Base-by-base conservation (phyloP, 495 filamentous ascomycete genomes). In the Hypoxylon cercidicola region DNA sequence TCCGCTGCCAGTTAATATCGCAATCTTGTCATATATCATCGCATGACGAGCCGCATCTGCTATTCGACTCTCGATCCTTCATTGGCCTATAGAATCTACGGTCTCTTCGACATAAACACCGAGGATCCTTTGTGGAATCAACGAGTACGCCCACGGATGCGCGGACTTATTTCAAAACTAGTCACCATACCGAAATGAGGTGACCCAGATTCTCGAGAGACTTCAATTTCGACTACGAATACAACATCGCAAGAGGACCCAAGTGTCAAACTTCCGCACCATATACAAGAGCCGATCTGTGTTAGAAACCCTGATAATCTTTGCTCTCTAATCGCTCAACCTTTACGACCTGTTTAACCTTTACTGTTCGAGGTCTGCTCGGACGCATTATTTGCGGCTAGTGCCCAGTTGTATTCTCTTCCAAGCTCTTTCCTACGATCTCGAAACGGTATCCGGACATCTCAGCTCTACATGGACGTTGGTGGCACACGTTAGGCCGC, bases 401-500 rank as follows among this genome's bases (percentile, higher is more conserved):
- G 35, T 12, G 3, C 9, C 11, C 32, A 20, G 18, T 18, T 30
- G 55, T 32, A 21, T 35, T 34, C 16, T 30, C 35, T 47, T 48
- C 25, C 20, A n/a, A 40, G 4, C 11, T 16, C 16, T 49, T 43
- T 48, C 16, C 41, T 40, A 15, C 2, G 6, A 40, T 16, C 37
- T 43, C 16, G 8, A 9, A 19, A 16, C 13, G n/a, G 15, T 20
- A 4, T 8, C 13, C 16, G 16, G 16, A 18, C 30, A 57, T 7
- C 32, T 28, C 19, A 45, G 53, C 34, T 25, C 54, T 68, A 57
- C 62, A 74, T 74, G 71, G 73, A 68, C 65, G 28, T 55, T 37
- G 45, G 48, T 50, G 64, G 68, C 53, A 55, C 57, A 49, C 66
- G 51, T 55, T 70, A 69, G 69, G 70, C 62, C 68, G 40, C 63